Evolutionary conservation across 164 flowering plant genomes (phyloP).

Genomic region (Dillenia turbinata): DNA sequence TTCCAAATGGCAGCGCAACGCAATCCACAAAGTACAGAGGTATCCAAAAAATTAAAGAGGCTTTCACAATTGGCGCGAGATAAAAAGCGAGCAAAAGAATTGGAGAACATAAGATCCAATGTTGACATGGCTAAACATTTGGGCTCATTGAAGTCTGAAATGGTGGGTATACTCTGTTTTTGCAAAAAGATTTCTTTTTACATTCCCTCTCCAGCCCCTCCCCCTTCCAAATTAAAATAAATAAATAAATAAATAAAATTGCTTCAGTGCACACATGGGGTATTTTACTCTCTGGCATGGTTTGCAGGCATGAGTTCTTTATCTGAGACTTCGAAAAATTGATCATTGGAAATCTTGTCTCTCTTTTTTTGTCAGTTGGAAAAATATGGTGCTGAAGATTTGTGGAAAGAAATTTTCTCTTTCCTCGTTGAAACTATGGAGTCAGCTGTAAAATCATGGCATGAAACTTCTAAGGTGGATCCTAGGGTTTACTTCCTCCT

Average conservation of each 20-base stretch:
- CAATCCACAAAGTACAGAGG: conserved; percentile 87
- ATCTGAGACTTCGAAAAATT: neutral
- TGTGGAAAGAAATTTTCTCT: conserved; percentile 48
- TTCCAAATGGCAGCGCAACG: conserved; percentile 67
- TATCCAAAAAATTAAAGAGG: conserved; percentile 80
- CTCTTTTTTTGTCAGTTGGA: conserved; percentile 47
- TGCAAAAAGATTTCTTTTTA: neutral
- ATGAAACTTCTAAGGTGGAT: conserved; percentile 77
- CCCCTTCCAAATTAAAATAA: too few relatives aligned
- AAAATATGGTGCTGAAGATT: conserved; percentile 57
- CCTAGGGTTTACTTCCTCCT: conserved; percentile 78
- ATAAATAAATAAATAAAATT: too few relatives aligned
- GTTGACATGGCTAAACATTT: conserved; percentile 64
- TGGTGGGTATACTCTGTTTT: conserved; percentile 42
- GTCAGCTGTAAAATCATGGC: conserved; percentile 77
- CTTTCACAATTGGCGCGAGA: conserved; percentile 65
- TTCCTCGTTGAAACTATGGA: conserved; percentile 81
- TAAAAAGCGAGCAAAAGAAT: conserved; percentile 70
- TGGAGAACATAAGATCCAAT: conserved; percentile 70
- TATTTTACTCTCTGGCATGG: too few relatives aligned
- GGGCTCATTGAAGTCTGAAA: conserved; percentile 63
- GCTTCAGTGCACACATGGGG: too few relatives aligned
- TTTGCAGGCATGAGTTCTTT: neutral
- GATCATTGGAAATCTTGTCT: conserved; percentile 4
- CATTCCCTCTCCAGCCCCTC: neutral